These are phyloP conservation scores for Trichomonas tenax DNA, from an alignment of 208 protist genomes.

Conservation along the genomic window DNA sequence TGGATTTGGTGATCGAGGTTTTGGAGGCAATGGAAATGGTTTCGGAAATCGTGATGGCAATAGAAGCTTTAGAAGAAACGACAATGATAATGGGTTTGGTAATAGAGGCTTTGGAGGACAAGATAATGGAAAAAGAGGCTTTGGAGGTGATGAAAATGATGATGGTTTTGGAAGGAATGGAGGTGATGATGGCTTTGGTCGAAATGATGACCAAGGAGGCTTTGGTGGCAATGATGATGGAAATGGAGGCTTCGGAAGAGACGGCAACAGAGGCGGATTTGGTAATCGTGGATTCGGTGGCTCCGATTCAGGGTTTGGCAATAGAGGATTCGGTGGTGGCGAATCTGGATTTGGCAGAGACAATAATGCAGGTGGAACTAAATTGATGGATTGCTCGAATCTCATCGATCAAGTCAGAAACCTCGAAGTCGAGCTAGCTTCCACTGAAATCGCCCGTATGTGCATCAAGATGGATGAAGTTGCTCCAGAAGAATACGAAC, in stretches of 20 bases:
- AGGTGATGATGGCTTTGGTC: not conserved
- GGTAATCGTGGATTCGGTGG: not conserved
- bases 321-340: not conserved
- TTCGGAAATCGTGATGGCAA: not conserved
- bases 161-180: not conserved
- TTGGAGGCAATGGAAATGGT: not conserved
- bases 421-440: not conserved
- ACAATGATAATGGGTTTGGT: not conserved
- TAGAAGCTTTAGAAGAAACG: not conserved
- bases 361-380: not conserved
- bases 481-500: not conserved
- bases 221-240: not conserved
- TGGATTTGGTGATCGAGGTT: not conserved
- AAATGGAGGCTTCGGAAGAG: not conserved
- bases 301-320: not conserved
- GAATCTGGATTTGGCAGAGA: not conserved
- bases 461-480: not conserved
- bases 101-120: not conserved
- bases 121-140: not conserved
- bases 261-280: not conserved
- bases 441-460: not conserved
- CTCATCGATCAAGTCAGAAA: not conserved
- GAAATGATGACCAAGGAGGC: not conserved
- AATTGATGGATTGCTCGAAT: not conserved
- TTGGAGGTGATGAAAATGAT: not conserved